phyloP scores from a whole-genome alignment of 352 stramenopile species.

The Phytopythium vexans region DNA sequence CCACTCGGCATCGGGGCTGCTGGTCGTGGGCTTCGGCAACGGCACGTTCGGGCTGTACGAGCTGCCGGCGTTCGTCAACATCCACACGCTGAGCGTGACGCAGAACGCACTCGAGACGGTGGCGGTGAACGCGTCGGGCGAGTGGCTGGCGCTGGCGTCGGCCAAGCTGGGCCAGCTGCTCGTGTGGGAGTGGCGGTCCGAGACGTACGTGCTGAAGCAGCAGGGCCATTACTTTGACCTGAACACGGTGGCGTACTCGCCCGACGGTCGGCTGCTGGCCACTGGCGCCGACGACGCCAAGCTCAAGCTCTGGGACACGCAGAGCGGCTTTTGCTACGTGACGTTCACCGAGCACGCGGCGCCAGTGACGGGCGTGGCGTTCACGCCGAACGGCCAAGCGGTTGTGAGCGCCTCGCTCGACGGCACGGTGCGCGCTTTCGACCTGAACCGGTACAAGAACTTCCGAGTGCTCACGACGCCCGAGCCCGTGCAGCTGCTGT shows the following conservation, averaged over 20 bases:
- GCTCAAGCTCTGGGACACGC: conserved; percentile 98
- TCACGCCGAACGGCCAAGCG: conserved; percentile 89
- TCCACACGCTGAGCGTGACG: conserved; percentile 95
- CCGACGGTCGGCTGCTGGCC: conserved; percentile 94
- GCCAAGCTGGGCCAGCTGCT: conserved; percentile 97
- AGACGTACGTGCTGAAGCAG: conserved; percentile 99
- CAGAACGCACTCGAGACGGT: conserved; percentile 91
- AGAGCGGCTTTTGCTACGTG: conserved; percentile 98
- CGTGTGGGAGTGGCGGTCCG: conserved; percentile 99
- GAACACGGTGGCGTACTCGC: conserved; percentile 96
- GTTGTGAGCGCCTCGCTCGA: conserved; percentile 97
- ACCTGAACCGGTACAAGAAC: conserved; percentile 98
- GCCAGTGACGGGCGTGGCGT: conserved; percentile 95
- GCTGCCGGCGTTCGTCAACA: conserved; percentile 93
- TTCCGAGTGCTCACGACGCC: conserved; percentile 98
- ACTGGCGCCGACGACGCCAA: conserved; percentile 99
- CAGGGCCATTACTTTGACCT: conserved; percentile 99
- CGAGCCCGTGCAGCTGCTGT: conserved; percentile 97
- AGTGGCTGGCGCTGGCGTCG: conserved; percentile 98
- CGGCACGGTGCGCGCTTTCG: conserved; percentile 97
- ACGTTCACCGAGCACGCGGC: conserved; percentile 98
- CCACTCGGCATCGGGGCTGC: conserved; percentile 79
- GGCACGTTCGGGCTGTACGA: conserved; percentile 99
- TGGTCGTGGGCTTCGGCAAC: conserved; percentile 96
- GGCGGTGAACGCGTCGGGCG: conserved; percentile 93